phyloP scores from a whole-genome alignment of 2,329 filamentous ascomycete species.

The Aureobasidium zeae region DNA sequence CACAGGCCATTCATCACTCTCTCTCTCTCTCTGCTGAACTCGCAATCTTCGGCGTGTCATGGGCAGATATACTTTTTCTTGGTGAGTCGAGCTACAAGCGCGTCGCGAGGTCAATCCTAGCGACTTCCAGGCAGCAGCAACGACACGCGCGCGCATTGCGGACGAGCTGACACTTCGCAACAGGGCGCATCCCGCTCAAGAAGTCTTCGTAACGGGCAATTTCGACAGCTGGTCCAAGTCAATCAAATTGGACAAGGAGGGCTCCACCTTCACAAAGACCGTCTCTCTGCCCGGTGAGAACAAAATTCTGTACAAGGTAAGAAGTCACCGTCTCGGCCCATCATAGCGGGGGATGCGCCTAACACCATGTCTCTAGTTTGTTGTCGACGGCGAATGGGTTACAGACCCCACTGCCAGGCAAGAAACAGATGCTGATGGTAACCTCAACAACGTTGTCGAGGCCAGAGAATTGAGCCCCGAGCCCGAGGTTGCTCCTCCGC shows the following conservation, averaged over 20 bases:
- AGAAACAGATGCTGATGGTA: conserved; percentile 73
- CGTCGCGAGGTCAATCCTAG: no score
- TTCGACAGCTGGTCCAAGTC: conserved; percentile 93
- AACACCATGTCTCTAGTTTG: conserved; percentile 54
- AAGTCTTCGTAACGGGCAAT: conserved; percentile 90
- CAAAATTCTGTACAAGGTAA: conserved; percentile 86
- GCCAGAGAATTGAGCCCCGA: conserved; percentile 56
- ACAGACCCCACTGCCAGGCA: conserved; percentile 71
- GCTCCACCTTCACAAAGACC: conserved; percentile 65
- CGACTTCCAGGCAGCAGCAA: neutral
- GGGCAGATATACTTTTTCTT: conserved; percentile 62
- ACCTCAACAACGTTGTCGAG: conserved; percentile 85
- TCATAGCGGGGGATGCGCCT: neutral
- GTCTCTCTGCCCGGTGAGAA: conserved; percentile 54
- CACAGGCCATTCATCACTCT: conserved; percentile 1
- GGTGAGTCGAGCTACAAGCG: conserved; percentile 41
- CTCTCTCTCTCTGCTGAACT: neutral
- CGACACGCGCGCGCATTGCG: neutral
- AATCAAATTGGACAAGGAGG: conserved; percentile 69
- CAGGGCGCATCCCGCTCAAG: conserved; percentile 75
- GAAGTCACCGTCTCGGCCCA: conserved; percentile 20
- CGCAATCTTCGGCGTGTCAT: conserved; percentile 31
- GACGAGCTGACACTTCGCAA: conserved; percentile 20
- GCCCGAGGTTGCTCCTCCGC: conserved; percentile 33
- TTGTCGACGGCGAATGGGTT: conserved; percentile 87